phyloP scores from a whole-genome alignment of 2,329 filamentous ascomycete species.

The Ceratocystis destructans region DNA sequence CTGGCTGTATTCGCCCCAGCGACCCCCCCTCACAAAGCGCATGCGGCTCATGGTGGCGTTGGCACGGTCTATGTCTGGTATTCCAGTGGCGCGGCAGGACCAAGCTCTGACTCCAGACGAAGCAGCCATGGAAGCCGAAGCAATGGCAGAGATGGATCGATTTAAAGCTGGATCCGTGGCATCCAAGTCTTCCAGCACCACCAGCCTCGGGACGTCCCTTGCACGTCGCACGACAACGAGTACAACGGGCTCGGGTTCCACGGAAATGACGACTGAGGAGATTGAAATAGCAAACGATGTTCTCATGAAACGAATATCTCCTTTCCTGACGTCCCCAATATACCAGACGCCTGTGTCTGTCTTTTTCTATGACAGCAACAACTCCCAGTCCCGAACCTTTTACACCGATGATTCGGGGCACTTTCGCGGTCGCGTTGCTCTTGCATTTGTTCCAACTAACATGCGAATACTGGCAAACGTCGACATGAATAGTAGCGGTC shows the following conservation, averaged over 20 bases:
- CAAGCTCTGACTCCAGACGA: slow-evolving; percentile 8
- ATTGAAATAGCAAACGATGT: slow-evolving; percentile 69
- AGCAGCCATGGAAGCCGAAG: slow-evolving; percentile 33
- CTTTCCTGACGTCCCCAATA: slow-evolving; percentile 77
- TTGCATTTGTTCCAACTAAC: slow-evolving; percentile 85
- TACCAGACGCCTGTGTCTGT: slow-evolving; percentile 68
- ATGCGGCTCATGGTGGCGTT: slow-evolving; percentile 78
- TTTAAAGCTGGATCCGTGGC: not conserved
- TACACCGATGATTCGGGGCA: slow-evolving; percentile 81
- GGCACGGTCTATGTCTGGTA: slow-evolving; percentile 73
- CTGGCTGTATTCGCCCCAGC: slow-evolving; percentile 84
- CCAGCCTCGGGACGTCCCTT: not conserved
- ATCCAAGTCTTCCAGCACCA: not conserved
- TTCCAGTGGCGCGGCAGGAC: slow-evolving; percentile 50
- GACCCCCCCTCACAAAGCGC: slow-evolving; percentile 70
- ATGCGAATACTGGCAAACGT: slow-evolving; percentile 79
- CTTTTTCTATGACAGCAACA: slow-evolving; percentile 83
- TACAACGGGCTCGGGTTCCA: not conserved
- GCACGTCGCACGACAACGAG: slow-evolving; percentile 1
- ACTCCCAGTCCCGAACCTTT: slow-evolving; percentile 72
- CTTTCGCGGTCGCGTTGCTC: slow-evolving; percentile 62
- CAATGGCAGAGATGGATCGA: slow-evolving; percentile 63
- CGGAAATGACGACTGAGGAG: slow-evolving; percentile 51
- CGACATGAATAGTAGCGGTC: slow-evolving; percentile 55
- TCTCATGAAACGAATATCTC: slow-evolving; percentile 72